Evolutionary conservation across 1,139 yeast species (phyloP), one percentile per base, ranked within the genome.

Genomic region (Diutina siamensis): DNA sequence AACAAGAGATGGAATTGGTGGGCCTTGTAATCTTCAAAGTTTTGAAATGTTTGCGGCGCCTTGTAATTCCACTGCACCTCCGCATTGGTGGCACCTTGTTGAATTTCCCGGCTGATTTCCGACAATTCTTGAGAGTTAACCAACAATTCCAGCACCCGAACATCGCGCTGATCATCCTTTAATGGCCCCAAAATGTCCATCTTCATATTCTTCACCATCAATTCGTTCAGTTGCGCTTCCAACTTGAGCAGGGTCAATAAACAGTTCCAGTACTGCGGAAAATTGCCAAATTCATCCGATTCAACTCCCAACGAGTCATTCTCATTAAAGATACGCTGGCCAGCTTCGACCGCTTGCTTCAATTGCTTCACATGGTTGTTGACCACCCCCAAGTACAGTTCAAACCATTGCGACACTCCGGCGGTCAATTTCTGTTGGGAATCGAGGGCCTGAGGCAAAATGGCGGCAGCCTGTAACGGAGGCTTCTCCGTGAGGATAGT

Each of bases 51-150:
- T 10, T 38, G 42, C 17, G 42, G 42, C 13, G 42, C 42, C 32
- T 38, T 38, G n/a, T 38, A 38, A 27, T 38, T 38, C 42, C 42
- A 38, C 13, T 38, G 42, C 20, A 38, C 42, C 19, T 38, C 42
- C 15, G 42, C 42, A 15, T 38, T 22, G 19, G 17, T 10, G 31
- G 18, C 18, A 20, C 28, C 31, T 12, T 25, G n/a, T n/a, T 17
- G 31, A 32, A 25, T 15, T 7, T 38, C 42, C 32, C 17, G 32
- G 13, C 18, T 8, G n/a, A 38, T 38, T 17, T 38, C 42, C 19
- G 31, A 12, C 19, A 38, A 25, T 13, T 38, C 42, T 18, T 25
- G 28, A 15, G n/a, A 10, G 21, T 38, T 38, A 19, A 38, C 42
- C 4, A 38, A 9, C 8, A 38, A 17, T 10, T 38, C 42, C 33